Evolutionary conservation across 2,329 filamentous ascomycete genomes (phyloP), one percentile per base, ranked within the genome.

Genomic region (Aureobasidium sp.): DNA sequence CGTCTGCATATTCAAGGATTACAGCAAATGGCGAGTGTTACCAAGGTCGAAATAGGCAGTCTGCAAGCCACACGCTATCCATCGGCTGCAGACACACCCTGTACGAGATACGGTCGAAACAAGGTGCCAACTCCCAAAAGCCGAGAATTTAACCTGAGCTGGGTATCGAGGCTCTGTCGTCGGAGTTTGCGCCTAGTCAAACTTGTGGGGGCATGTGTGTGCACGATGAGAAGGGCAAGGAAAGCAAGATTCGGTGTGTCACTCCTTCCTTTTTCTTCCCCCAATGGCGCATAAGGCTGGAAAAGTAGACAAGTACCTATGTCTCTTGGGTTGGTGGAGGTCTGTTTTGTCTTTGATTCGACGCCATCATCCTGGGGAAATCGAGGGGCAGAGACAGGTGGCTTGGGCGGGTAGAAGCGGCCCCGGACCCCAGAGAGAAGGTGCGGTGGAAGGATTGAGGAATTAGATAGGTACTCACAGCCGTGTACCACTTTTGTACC

Each of bases 351-450:
- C 37, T 54, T 40, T 54, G 37, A 29, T 54, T 54, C 37, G 22
- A 42, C 50, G 50, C 50, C 50, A 42, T 42, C 37, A 31, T 59
- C 45, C 27, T 49, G 45, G 56, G 56, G 56, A 48, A 59, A 39
- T 59, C n/a, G 56, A 59, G 40, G 40, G 35, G 45, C 24, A 40
- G 44, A 19, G 19, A 31, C 31, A 49, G 19, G 40, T 29, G 56
- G 39, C 52, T 42, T 44, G 39, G 27, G 40, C 53, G 53, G 53
- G n/a, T 44, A 35, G 53, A 45, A 44, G 53, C 53, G 53, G 39
- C 53, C 53, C 53, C 52, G 15, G 52, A 56, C 52, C 19, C 39
- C 33, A 57, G 40, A 27, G 24, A 27, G 29, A 17, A 14, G 27
- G 24, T 19, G 37, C 11, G 15, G 52, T 15, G 33, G 33, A 54